These are phyloP conservation scores for Bryoglossum gracile DNA, from an alignment of 495 filamentous ascomycete species.

Conservation along the genomic window DNA sequence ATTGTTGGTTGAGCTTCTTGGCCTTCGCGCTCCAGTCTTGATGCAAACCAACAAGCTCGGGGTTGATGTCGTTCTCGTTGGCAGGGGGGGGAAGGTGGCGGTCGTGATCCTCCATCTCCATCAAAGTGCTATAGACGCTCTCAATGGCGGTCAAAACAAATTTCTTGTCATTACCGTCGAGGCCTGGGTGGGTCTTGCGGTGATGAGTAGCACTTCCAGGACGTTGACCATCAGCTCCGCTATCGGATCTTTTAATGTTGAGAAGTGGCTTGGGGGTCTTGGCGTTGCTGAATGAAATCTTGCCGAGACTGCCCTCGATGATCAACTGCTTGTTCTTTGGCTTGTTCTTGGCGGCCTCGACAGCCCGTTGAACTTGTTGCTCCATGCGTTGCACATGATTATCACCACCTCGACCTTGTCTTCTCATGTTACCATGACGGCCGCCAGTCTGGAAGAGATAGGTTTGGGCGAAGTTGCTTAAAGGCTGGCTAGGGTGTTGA, in stretches of 20 bases:
- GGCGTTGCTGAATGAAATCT: constrained; percentile 98
- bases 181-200: constrained; percentile 34
- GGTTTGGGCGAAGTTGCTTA: constrained; percentile 95
- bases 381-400: constrained; percentile 99
- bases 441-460: constrained; percentile 91
- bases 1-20: constrained; percentile 63
- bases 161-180: constrained; percentile 64
- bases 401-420: constrained; percentile 72
- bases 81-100: constrained; percentile 73
- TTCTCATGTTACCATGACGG: constrained; percentile 60
- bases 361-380: constrained; percentile 93
- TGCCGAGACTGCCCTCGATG: constrained; percentile 94
- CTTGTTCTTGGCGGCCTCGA: constrained; percentile 92
- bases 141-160: constrained; percentile 78
- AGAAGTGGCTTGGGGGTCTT: constrained; percentile 92
- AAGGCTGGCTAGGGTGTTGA: constrained; percentile 80
- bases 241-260: constrained; percentile 88
- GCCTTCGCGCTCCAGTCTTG: constrained; percentile 65
- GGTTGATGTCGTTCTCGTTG: constrained; percentile 52
- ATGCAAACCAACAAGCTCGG: constrained; percentile 56
- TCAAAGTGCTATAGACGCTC: constrained; percentile 73
- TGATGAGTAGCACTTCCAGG: constrained; percentile 31
- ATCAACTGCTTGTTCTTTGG: constrained; percentile 98
- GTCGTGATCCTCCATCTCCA: constrained; percentile 91
- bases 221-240: constrained; percentile 37